phyloP scores from a whole-genome alignment of 495 filamentous ascomycete genomes.

The Penicillium argentinense region DNA sequence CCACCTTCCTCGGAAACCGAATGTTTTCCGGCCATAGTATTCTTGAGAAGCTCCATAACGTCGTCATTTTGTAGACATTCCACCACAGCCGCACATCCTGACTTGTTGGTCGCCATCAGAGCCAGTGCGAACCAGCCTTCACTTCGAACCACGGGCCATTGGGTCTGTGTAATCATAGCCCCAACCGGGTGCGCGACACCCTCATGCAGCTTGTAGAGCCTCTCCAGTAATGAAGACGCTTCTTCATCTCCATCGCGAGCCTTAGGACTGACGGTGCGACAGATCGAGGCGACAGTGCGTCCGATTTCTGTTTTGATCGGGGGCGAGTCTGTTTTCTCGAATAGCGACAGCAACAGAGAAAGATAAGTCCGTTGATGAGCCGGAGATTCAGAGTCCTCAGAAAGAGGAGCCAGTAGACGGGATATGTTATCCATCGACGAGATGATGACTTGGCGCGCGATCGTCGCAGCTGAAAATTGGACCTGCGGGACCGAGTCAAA shows the following conservation, averaged over 20 bases:
- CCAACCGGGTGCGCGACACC: conserved; percentile 55
- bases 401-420: conserved; percentile 41
- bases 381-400: conserved; percentile 38
- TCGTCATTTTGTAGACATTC: conserved; percentile 49
- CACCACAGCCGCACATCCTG: conserved; percentile 52
- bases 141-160: conserved; percentile 68
- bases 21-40: conserved; percentile 44
- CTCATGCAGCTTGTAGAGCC: conserved; percentile 52
- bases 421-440: conserved; percentile 59
- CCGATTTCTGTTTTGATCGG: conserved; percentile 75
- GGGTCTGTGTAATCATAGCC: conserved; percentile 63
- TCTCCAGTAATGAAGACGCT: conserved; percentile 32
- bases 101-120: conserved; percentile 56
- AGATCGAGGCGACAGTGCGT: conserved; percentile 62
- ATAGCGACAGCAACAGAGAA: conserved; percentile 59
- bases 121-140: conserved; percentile 77
- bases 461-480: conserved; percentile 66
- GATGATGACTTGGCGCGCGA: conserved; percentile 64
- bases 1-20: conserved; percentile 10
- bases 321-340: conserved; percentile 54
- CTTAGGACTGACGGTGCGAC: conserved; percentile 55
- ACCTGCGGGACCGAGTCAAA: conserved; percentile 64
- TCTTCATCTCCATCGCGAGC: conserved; percentile 27
- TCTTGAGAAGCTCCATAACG: conserved; percentile 46
- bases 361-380: conserved; percentile 50